Conservation (phyloP, 2,329 filamentous ascomycete species). For the Diaporthe amygdali region DNA sequence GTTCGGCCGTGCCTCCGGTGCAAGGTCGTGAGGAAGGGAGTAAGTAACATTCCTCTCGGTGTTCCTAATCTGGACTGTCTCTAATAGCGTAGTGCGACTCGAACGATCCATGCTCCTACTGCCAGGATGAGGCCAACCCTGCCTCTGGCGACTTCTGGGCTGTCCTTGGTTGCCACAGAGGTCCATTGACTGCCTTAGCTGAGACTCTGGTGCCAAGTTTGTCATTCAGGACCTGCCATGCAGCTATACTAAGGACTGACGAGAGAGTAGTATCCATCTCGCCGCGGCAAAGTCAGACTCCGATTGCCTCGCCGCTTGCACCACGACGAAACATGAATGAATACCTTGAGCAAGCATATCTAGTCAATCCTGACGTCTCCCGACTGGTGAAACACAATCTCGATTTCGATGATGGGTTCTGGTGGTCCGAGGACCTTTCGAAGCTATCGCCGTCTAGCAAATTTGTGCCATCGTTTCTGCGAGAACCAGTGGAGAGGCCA, state of each 20-base stretch:
- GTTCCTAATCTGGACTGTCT: constrained; percentile 27
- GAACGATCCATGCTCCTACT: constrained; percentile 54
- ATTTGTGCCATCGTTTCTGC: constrained; percentile 42
- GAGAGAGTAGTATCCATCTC: constrained; percentile 47
- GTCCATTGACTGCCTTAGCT: constrained; percentile 50
- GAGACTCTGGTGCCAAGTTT: constrained; percentile 57
- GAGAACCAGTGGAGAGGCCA: constrained; percentile 44
- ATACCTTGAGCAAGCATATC: constrained; percentile 52
- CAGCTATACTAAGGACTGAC: constrained; percentile 7
- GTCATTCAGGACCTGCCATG: constrained; percentile 18
- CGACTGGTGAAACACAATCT: constrained; percentile 50
- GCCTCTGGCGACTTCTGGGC: constrained; percentile 52
- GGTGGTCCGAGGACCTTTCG: constrained; percentile 60
- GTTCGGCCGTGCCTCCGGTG: constrained; percentile 58
- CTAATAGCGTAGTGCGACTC: constrained; percentile 53
- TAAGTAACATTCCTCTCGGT: constrained; percentile 35
- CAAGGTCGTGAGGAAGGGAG: constrained; percentile 50
- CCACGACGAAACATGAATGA: constrained; percentile 58
- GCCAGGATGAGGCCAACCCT: constrained; percentile 43
- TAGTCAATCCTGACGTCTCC: constrained; percentile 43
- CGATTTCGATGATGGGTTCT: constrained; percentile 62
- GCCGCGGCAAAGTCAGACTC: constrained; percentile 55
- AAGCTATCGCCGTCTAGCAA: constrained; percentile 44
- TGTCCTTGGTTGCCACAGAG: constrained; percentile 57
- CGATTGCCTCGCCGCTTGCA: constrained; percentile 54